Evolutionary conservation across 2,329 filamentous ascomycete species (phyloP).

Genomic region (Chlorencoelia australis): DNA sequence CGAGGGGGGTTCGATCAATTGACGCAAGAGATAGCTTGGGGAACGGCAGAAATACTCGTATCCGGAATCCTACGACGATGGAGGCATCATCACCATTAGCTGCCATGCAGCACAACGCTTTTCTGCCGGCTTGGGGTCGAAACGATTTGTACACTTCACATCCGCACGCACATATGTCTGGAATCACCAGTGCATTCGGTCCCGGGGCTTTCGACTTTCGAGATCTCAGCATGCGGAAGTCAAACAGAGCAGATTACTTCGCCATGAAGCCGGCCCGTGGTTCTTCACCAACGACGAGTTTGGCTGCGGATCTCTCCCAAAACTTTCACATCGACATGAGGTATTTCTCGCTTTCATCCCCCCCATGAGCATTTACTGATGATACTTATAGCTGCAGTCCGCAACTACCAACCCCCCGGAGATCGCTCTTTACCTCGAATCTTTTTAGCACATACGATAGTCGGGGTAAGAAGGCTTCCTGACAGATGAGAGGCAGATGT

Average conservation of each 20-base stretch:
- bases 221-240: conserved; percentile 61
- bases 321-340: conserved; percentile 96
- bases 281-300: conserved; percentile 81
- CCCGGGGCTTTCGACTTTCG: conserved; percentile 67
- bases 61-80: conserved; percentile 42
- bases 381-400: conserved; percentile 45
- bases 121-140: conserved; percentile 49
- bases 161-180: conserved; percentile 38
- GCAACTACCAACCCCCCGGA: conserved; percentile 70
- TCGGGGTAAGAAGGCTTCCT: conserved; percentile 37
- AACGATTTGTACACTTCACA: conserved; percentile 44
- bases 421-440: conserved; percentile 72
- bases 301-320: conserved; percentile 89
- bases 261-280: conserved; percentile 65
- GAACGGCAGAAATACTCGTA: conserved; percentile 5
- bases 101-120: conserved; percentile 73
- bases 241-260: conserved; percentile 67
- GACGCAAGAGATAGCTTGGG: conserved; percentile 12
- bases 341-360: conserved; percentile 38
- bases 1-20: conserved; percentile 10
- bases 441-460: conserved; percentile 39
- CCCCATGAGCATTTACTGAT: conserved; percentile 3
- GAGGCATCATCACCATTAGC: conserved; percentile 90
- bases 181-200: conserved; percentile 43
- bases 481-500: conserved; percentile 26